These are phyloP conservation scores for Phialocephala sp. DNA, from an alignment of 2,329 filamentous ascomycete genomes.

Conservation along the genomic window DNA sequence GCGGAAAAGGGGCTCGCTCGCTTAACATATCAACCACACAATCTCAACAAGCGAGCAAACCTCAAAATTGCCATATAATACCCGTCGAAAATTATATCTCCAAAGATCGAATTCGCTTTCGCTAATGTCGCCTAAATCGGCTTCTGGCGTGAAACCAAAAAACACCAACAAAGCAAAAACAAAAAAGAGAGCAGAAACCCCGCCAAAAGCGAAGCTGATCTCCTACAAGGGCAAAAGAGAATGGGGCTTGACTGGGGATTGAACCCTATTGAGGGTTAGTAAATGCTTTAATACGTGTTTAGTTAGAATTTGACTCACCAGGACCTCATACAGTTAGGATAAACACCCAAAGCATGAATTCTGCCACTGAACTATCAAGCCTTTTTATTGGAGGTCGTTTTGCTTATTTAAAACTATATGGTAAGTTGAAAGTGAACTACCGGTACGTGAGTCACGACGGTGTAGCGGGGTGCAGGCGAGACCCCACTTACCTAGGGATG, in stretches of 20 bases:
- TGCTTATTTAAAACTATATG: conserved; percentile 3
- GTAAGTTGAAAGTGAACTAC: neutral
- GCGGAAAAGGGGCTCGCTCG: neutral
- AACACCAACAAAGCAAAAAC: neutral
- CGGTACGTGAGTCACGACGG: too few relatives aligned
- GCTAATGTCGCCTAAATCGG: neutral
- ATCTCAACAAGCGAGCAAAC: neutral
- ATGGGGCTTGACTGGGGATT: conserved; percentile 3
- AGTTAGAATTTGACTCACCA: too few relatives aligned
- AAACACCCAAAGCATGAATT: conserved; percentile 7
- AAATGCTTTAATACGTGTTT: too few relatives aligned
- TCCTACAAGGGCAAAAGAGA: neutral
- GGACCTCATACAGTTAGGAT: conserved; percentile 1
- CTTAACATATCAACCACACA: neutral
- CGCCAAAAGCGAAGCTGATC: neutral
- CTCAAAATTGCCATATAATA: too few relatives aligned
- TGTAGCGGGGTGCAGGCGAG: neutral
- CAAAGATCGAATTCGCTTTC: neutral
- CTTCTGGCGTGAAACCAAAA: too few relatives aligned
- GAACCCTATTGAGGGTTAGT: too few relatives aligned
- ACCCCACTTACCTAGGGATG: neutral
- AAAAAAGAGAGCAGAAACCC: neutral
- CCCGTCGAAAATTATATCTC: neutral
- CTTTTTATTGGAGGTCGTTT: neutral
- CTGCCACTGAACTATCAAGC: conserved; percentile 8